Evolutionary conservation across 129 eudicot species (phyloP), one percentile per base, ranked within the genome.

Genomic region (Glebionis coronaria): DNA sequence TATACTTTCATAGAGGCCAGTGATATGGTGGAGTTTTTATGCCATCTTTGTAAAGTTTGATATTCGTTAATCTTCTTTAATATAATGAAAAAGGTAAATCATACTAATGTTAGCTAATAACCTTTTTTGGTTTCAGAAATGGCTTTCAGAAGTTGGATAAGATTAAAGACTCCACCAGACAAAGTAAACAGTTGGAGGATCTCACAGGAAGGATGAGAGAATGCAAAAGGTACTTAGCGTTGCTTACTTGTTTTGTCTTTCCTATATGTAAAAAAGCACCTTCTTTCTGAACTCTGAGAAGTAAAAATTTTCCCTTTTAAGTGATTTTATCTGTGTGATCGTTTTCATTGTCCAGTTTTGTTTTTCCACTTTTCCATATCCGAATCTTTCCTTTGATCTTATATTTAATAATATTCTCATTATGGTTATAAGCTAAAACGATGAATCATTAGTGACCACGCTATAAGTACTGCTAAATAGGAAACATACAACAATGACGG

Each of bases 181-280:
- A 93, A 82, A 86, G 97, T 76, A 93, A 93, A 79, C 99, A 93
- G 86, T 80, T 93, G 81, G 99, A 93, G 82, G 97, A 93, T 35
- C 95, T 93, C 67, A 84, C 99, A 0, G 97, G 92, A 71, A 89
- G 82, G 83, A 93, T 93, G 99, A 84, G 97, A 80, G 99, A 93
- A 60, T 93, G 99, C 77, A 93, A 93, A 87, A 84, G 99, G 99
- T 88, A 74, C 35, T 35, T 35, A 35, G 64, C 55, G 20, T 4
- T n/a, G 29, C 15, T 73, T 28, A 8, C 23, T 38, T 54, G 20
- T 44, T 56, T 21, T 44, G 21, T 15, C 18, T 28, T 55, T 15
- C 12, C 5, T 14, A 44, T 38, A 12, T 56, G 45, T 53, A 52
- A 35, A 47, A 60, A 31, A 16, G 12, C 5, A 9, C 25, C 35